Percentiles rank a stretch among this genome's conserved stretches.
These are phyloP conservation scores for Eimeria necatrix DNA, from an alignment of 169 alveolate species.

Conservation along the genomic window DNA sequence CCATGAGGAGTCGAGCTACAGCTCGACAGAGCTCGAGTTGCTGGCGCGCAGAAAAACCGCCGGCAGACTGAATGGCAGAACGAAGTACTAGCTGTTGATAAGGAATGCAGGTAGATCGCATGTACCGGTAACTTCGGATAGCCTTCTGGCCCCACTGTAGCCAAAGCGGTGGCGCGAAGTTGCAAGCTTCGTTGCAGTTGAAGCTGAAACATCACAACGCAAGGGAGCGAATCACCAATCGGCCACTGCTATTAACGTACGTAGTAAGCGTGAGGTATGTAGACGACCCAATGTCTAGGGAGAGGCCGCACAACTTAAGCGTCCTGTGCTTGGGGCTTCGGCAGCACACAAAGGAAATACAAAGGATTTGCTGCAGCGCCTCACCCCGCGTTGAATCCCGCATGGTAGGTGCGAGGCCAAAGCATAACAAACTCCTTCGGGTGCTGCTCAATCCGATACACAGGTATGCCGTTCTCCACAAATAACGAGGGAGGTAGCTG, in stretches of 20 bases:
- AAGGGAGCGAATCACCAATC: too few relatives aligned
- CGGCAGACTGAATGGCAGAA: conserved; percentile 31
- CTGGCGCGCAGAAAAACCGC: conserved; percentile 55
- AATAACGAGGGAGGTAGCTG: conserved; percentile 94
- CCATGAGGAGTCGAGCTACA: conserved; percentile 34
- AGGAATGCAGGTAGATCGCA: conserved; percentile 89
- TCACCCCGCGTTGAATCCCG: conserved; percentile 95
- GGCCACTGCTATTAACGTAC: too few relatives aligned
- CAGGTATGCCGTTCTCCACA: conserved; percentile 90
- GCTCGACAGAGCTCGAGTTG: conserved; percentile 66
- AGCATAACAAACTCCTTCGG: conserved; percentile 94
- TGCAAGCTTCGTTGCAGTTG: conserved; percentile 97
- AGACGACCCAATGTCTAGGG: too few relatives aligned
- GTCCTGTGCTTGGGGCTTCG: too few relatives aligned
- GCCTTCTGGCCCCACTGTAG: conserved; percentile 89
- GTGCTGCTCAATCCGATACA: conserved; percentile 91
- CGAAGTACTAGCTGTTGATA: conserved; percentile 82
- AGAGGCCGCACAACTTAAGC: too few relatives aligned
- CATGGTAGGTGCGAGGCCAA: conserved; percentile 95
- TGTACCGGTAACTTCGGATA: conserved; percentile 84
- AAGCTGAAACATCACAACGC: conserved; percentile 76
- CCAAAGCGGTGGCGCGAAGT: conserved; percentile 95
- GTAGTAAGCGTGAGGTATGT: too few relatives aligned
- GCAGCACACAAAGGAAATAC: too few relatives aligned
- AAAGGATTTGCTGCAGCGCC: not conserved